Evolutionary conservation across 148 eudicot genomes (phyloP).

Genomic region (Rhododendron kiyosumense): DNA sequence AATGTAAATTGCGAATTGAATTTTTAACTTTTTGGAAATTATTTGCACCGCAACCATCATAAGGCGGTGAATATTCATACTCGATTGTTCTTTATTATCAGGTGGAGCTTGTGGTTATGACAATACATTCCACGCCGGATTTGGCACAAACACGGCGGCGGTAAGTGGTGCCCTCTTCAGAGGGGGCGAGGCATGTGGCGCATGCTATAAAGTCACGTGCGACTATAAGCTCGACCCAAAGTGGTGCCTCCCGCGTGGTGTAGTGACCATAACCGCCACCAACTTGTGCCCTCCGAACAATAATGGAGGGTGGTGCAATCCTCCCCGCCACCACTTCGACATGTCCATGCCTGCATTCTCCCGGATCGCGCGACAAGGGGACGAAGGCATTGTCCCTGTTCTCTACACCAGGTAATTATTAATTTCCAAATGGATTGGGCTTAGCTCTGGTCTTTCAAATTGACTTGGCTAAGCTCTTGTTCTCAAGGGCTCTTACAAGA

Average conservation of each 20-base stretch:
- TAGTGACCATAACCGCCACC: constrained; percentile 57
- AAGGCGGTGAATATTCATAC: not conserved
- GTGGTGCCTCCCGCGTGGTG: constrained; percentile 51
- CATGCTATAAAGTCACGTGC: constrained; percentile 65
- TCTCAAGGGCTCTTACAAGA: no score
- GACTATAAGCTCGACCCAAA: constrained; percentile 41
- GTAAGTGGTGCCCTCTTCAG: constrained; percentile 51
- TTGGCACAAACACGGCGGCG: constrained; percentile 65
- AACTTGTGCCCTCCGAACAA: constrained; percentile 81
- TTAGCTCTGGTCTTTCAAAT: no score
- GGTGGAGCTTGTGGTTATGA: constrained; percentile 90
- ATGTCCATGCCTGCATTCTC: constrained; percentile 66
- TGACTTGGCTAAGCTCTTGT: no score
- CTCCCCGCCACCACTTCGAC: constrained; percentile 71
- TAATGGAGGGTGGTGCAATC: constrained; percentile 76
- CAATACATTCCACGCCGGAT: constrained; percentile 61
- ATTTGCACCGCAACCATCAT: no score
- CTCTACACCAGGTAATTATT: constrained; percentile 45
- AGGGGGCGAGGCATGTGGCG: constrained; percentile 69
- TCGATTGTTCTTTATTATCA: not conserved
- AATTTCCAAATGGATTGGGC: no score
- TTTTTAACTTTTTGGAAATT: no score
- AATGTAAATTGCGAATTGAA: no score
- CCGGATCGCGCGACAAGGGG: constrained; percentile 48
- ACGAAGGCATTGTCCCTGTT: constrained; percentile 71